phyloP scores from a whole-genome alignment of 352 stramenopile genomes.

The Blastocystis sp. region DNA sequence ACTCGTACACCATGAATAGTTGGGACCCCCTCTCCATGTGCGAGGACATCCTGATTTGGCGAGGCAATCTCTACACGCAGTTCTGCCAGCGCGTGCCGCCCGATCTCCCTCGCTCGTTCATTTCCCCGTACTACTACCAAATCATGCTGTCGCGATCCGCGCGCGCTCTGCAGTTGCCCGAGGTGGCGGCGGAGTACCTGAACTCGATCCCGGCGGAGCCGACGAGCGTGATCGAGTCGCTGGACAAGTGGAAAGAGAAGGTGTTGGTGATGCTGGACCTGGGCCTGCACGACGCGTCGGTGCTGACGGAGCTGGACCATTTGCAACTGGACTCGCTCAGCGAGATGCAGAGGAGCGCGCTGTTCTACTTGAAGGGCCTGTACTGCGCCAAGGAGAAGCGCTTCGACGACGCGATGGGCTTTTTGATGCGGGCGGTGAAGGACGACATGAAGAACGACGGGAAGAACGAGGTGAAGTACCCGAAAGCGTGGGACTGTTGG shows the following conservation, averaged over 20 bases:
- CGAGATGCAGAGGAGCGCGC: not conserved
- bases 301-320: slow-evolving; percentile 31
- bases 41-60: slow-evolving; percentile 46
- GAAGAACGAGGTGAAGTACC: not conserved
- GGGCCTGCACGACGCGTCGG: not conserved
- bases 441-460: not conserved
- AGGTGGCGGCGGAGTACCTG: slow-evolving; percentile 35
- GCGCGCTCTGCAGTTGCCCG: slow-evolving; percentile 9
- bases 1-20: slow-evolving; percentile 17
- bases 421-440: slow-evolving; percentile 17
- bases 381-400: slow-evolving; percentile 44
- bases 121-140: not conserved
- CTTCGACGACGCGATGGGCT: slow-evolving; percentile 14
- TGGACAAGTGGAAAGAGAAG: slow-evolving; percentile 53
- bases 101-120: not conserved
- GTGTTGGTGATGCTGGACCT: slow-evolving; percentile 16
- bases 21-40: slow-evolving; percentile 55
- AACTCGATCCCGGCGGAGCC: not conserved
- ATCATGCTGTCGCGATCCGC: slow-evolving; percentile 34
- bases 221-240: not conserved
- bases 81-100: slow-evolving; percentile 3
- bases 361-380: slow-evolving; percentile 39
- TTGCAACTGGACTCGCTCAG: slow-evolving; percentile 39
- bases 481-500: slow-evolving; percentile 23
- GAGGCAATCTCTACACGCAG: slow-evolving; percentile 3